Conservation (phyloP, 2,329 filamentous ascomycete genomes). For the Fusarium newnesense region DNA sequence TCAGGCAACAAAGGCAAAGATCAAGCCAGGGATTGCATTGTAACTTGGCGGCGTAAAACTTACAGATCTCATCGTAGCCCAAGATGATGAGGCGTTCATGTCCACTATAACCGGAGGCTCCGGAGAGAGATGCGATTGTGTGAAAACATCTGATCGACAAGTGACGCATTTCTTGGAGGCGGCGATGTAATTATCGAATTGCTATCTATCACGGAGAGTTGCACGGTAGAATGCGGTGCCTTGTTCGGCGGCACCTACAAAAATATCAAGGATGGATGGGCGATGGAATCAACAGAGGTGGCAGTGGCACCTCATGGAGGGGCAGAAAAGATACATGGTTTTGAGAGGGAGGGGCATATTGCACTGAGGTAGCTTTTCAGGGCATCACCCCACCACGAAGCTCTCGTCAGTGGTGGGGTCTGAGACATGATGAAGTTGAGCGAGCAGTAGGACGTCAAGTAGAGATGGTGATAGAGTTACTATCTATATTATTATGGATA, state of each 20-base stretch:
- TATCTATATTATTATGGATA: not conserved
- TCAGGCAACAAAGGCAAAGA: conserved; percentile 12
- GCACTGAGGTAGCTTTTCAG: conserved; percentile 24
- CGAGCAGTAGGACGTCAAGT: not conserved
- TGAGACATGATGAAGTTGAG: not conserved
- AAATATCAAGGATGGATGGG: conserved; percentile 1
- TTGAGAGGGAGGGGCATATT: not conserved
- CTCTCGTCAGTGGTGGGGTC: conserved; percentile 28
- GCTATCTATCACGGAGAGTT: conserved; percentile 22
- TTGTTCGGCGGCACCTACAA: conserved; percentile 31
- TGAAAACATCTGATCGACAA: conserved; percentile 12
- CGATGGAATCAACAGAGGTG: conserved; percentile 33
- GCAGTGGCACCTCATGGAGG: conserved; percentile 31
- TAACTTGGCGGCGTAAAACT: not conserved
- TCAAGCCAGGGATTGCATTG: not conserved
- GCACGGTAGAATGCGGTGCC: conserved; percentile 29
- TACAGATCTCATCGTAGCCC: conserved; percentile 24
- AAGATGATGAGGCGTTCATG: not conserved
- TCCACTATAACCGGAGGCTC: conserved; percentile 34
- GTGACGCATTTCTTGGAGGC: not conserved
- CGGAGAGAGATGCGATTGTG: conserved; percentile 19
- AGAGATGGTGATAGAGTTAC: not conserved
- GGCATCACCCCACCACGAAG: conserved; percentile 35
- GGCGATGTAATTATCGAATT: not conserved
- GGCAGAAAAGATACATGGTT: conserved; percentile 27